phyloP scores from a whole-genome alignment of 345 rosid species.

The Raphanus sativus region DNA sequence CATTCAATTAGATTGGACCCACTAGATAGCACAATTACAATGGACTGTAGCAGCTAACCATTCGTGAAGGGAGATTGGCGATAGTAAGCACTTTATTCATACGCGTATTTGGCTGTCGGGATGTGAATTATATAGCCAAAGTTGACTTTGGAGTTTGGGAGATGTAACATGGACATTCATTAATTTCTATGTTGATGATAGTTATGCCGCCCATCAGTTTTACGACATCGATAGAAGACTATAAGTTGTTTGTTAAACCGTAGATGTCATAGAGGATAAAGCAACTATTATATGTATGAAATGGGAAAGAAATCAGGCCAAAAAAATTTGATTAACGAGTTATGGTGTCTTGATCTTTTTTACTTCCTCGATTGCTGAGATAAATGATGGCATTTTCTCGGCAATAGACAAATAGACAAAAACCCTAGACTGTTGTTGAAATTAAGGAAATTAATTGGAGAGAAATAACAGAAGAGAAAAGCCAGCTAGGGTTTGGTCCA shows the following conservation, averaged over 20 bases:
- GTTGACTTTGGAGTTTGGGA: constrained; percentile 34
- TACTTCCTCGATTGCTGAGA: too few relatives aligned
- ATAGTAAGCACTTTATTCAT: neutral
- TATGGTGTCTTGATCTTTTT: too few relatives aligned
- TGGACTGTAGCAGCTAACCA: constrained; percentile 19
- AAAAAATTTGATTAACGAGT: neutral
- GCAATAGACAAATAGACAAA: constrained; percentile 11
- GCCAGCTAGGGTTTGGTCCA: constrained; percentile 36
- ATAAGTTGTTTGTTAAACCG: constrained; percentile 8
- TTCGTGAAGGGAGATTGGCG: neutral
- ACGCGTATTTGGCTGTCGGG: constrained; percentile 37
- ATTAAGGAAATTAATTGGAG: constrained; percentile 22
- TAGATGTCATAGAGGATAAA: neutral
- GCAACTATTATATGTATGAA: neutral
- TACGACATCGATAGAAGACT: neutral
- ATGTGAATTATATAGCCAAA: constrained; percentile 23
- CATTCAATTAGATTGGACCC: constrained; percentile 17
- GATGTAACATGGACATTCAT: constrained; percentile 30
- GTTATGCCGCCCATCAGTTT: constrained; percentile 20
- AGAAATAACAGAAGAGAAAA: neutral
- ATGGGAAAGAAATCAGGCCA: neutral
- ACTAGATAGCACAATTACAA: constrained; percentile 4
- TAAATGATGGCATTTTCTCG: neutral
- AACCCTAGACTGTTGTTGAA: constrained; percentile 25
- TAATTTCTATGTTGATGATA: constrained; percentile 26